A percentile compares a stretch with the other conserved stretches of the same genome.
Evolutionary conservation across 305 asterid species (phyloP).

Genomic region (Solanum hybrid): DNA sequence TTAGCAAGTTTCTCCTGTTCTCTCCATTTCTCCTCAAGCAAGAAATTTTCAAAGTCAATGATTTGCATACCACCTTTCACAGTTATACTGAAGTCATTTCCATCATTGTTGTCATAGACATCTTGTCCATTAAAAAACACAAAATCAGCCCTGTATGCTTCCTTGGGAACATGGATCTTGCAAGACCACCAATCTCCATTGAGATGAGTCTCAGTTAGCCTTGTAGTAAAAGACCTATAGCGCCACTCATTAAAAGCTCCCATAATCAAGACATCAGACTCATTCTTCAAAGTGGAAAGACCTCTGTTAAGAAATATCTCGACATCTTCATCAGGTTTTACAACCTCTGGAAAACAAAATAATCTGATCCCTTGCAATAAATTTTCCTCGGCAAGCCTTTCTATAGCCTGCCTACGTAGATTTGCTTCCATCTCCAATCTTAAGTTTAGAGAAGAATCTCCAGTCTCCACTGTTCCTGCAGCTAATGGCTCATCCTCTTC

Average conservation of each 20-base stretch:
- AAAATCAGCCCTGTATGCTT: conserved; percentile 86
- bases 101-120: conserved; percentile 75
- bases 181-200: conserved; percentile 96
- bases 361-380: conserved; percentile 51
- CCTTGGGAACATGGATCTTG: conserved; percentile 75
- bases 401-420: conserved; percentile 35
- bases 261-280: conserved; percentile 65
- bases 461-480: conserved; percentile 18
- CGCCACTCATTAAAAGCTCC: conserved; percentile 91
- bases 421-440: conserved; percentile 58
- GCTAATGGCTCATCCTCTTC: conserved; percentile 9
- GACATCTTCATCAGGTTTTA: conserved; percentile 62
- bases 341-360: conserved; percentile 66
- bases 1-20: conserved; percentile 65
- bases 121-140: conserved; percentile 83
- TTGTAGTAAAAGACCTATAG: conserved; percentile 68
- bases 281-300: conserved; percentile 64
- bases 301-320: conserved; percentile 71
- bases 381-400: conserved; percentile 63
- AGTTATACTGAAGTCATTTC: conserved; percentile 60
- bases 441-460: conserved; percentile 32
- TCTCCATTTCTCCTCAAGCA: conserved; percentile 79
- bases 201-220: conserved; percentile 58
- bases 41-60: conserved; percentile 72
- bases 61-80: conserved; percentile 77